These are phyloP conservation scores for Sclerotinia subarctica DNA, from an alignment of 2,329 filamentous ascomycete genomes.

Conservation along the genomic window DNA sequence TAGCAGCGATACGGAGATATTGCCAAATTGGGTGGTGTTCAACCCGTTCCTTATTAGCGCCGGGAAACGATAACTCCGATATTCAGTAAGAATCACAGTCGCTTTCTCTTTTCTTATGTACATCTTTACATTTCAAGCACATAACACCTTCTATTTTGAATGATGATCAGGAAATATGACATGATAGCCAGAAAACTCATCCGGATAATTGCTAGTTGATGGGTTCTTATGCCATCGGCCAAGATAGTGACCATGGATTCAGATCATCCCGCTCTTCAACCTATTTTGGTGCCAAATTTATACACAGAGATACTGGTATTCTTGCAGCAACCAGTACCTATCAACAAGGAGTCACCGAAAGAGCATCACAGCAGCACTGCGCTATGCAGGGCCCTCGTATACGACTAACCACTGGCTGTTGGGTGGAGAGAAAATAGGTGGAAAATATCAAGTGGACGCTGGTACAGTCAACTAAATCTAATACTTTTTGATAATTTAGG, in stretches of 20 bases:
- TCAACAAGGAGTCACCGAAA: background rate
- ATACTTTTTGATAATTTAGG: background rate
- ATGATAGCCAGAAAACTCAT: background rate
- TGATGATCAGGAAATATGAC: background rate
- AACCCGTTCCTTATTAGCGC: background rate
- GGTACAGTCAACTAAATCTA: background rate
- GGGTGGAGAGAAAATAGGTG: background rate
- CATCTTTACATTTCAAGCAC: conserved; percentile 5
- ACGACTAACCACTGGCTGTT: background rate
- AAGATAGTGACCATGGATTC: background rate
- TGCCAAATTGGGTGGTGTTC: background rate
- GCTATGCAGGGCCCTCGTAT: conserved; percentile 10
- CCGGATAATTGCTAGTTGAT: background rate
- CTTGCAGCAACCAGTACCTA: background rate
- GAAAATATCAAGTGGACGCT: background rate
- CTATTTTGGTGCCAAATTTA: background rate
- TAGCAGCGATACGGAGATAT: background rate
- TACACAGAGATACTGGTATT: background rate
- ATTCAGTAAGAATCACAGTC: conserved; percentile 14
- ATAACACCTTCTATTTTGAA: conserved; percentile 14
- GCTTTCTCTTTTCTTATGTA: conserved; percentile 8
- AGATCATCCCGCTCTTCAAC: background rate
- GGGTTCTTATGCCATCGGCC: background rate
- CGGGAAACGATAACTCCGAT: conserved; percentile 6
- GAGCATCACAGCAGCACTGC: background rate